Evolutionary conservation across 2,329 filamentous ascomycete genomes (phyloP), one percentile per base, ranked within the genome.

Genomic region (Xylaria sp.): DNA sequence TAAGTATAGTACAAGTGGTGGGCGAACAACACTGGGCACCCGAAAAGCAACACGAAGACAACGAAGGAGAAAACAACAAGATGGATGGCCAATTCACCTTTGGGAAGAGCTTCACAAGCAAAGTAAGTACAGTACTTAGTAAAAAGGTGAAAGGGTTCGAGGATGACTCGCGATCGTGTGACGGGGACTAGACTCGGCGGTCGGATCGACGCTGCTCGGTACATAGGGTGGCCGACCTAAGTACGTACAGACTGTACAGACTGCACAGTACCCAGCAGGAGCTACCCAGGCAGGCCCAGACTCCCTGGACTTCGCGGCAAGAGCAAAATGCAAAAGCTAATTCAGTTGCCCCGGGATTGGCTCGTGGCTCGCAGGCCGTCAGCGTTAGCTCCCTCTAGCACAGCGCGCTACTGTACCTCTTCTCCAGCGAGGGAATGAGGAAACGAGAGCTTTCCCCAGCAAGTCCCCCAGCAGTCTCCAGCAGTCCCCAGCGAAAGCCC

Each of bases 331-430:
- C 37, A 43, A 62, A 61, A 46, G 54, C 56, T 58, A 60, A 52
- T 61, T 60, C 38, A 56, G 67, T 7, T 15, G 62, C 64, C 60
- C 67, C 67, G 64, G 65, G 51, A 70, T 69, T 71, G 69, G 69
- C 47, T 52, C 40, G 37, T 62, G 63, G 21, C 27, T 17, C 38
- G 27, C 29, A 23, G 4, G 25, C 64, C 55, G 65, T 53, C 29
- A 21, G 49, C 25, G 23, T 54, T 58, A 43, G 54, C 54, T 58
- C 21, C 11, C 27, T 37, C 19, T 27, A 17, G 19, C 21, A 27
- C 17, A 35, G 29, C 21, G 35, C 33, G 15, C 35, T 53, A 41
- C 35, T 31, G 35, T 54, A n/a, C 21, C 19, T 19, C n/a, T n/a
- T n/a, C n/a, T n/a, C n/a, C n/a, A n/a, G n/a, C n/a, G n/a, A n/a